Percentiles rank a stretch among this genome's conserved stretches.
Evolutionary conservation across 768 basidiomycete genomes (phyloP).

Genomic region (Podaxis rugospora): DNA sequence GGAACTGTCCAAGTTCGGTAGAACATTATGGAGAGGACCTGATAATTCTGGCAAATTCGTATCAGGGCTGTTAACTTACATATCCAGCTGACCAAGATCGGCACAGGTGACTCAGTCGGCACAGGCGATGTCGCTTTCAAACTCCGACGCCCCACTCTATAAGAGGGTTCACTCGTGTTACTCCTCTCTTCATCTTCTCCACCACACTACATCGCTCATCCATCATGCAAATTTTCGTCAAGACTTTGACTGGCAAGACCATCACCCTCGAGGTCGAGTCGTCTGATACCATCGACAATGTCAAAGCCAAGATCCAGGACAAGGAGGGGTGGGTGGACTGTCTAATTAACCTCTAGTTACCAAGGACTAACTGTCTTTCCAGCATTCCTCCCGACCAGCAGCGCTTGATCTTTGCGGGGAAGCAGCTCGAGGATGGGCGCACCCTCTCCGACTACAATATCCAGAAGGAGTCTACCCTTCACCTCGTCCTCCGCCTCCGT

Average conservation of each 20-base stretch:
- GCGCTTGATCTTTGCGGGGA: constrained; percentile 94
- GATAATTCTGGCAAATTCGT: constrained; percentile 6
- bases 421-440: constrained; percentile 92
- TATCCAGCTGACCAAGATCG: constrained; percentile 4
- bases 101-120: constrained; percentile 6
- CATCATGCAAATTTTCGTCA: constrained; percentile 46
- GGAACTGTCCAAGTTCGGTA: background rate
- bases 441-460: constrained; percentile 90
- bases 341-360: background rate
- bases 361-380: background rate
- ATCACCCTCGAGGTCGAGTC: constrained; percentile 87
- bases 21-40: background rate
- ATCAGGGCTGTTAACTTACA: background rate
- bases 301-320: constrained; percentile 82
- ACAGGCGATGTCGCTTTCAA: constrained; percentile 23
- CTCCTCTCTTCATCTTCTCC: constrained; percentile 14
- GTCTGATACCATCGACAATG: constrained; percentile 72
- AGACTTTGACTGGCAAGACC: constrained; percentile 87
- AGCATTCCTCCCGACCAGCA: constrained; percentile 87
- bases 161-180: constrained; percentile 15
- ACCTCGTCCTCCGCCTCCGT: constrained; percentile 85
- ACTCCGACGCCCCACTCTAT: constrained; percentile 32
- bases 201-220: constrained; percentile 12
- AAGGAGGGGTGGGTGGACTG: constrained; percentile 55
- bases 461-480: constrained; percentile 93